phyloP scores from a whole-genome alignment of 352 stramenopile species.

The Peronospora tabacina region DNA sequence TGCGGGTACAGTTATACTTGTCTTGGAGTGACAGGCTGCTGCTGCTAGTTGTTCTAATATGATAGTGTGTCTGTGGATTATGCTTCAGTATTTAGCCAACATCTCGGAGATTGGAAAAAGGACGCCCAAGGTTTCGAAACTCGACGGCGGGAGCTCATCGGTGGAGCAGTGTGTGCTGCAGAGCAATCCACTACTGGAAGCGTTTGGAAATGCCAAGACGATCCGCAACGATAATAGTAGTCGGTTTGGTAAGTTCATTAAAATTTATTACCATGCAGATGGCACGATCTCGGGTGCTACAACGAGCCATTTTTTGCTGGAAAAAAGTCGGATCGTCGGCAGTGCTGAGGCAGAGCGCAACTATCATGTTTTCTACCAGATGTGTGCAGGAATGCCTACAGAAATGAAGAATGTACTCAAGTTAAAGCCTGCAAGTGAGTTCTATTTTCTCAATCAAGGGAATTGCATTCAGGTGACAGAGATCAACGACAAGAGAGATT shows the following conservation, averaged over 20 bases:
- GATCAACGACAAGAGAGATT: slow-evolving; percentile 93
- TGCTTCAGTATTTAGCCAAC: slow-evolving; percentile 79
- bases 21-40: not conserved
- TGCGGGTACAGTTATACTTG: slow-evolving; percentile 48
- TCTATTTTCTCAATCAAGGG: slow-evolving; percentile 91
- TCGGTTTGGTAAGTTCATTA: slow-evolving; percentile 95
- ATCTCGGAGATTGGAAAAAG: slow-evolving; percentile 87
- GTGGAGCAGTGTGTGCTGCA: slow-evolving; percentile 89
- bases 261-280: slow-evolving; percentile 89
- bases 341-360: slow-evolving; percentile 93
- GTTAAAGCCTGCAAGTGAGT: slow-evolving; percentile 84
- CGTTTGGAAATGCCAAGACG: slow-evolving; percentile 91
- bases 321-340: slow-evolving; percentile 95
- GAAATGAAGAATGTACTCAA: slow-evolving; percentile 70
- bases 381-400: slow-evolving; percentile 78
- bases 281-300: slow-evolving; percentile 88
- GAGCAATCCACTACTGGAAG: slow-evolving; percentile 89
- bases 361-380: slow-evolving; percentile 99
- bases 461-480: slow-evolving; percentile 89
- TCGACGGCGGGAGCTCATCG: slow-evolving; percentile 46
- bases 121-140: slow-evolving; percentile 56
- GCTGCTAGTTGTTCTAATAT: slow-evolving; percentile 5
- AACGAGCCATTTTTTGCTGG: slow-evolving; percentile 95
- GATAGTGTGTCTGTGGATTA: slow-evolving; percentile 1
- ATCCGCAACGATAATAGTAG: slow-evolving; percentile 95